These are phyloP conservation scores for Salvia rosmarinus DNA, from an alignment of 257 asterid species.

Conservation along the genomic window DNA sequence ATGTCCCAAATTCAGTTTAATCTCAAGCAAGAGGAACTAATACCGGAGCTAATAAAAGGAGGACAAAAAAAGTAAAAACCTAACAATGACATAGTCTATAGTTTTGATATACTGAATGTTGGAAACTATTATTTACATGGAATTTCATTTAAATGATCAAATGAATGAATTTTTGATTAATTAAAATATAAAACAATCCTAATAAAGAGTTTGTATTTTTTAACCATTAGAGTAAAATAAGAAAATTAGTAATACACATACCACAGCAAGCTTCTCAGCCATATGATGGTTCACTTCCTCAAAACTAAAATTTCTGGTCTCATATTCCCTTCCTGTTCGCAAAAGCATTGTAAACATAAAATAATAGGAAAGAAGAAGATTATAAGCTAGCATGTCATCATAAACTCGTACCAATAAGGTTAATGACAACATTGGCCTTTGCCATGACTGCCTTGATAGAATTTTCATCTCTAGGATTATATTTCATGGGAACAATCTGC, in stretches of 20 bases:
- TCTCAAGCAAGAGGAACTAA: conserved; percentile 6
- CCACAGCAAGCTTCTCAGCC: conserved; percentile 87
- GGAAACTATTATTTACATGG: neutral
- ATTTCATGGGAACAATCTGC: conserved; percentile 98
- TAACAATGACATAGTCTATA: neutral
- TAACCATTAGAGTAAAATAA: neutral
- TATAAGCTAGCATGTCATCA: neutral
- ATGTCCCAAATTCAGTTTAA: neutral
- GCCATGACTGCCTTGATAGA: conserved; percentile 98
- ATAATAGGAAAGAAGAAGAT: neutral
- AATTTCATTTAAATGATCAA: neutral
- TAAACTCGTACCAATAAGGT: conserved; percentile 74
- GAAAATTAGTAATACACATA: conserved; percentile 32
- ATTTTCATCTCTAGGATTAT: conserved; percentile 84
- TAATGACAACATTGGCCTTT: conserved; percentile 95
- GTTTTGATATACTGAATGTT: neutral
- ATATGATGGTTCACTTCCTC: conserved; percentile 92
- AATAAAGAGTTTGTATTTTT: neutral
- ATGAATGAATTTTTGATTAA: neutral
- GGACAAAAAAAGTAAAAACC: neutral
- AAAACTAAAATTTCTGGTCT: conserved; percentile 90
- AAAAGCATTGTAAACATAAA: conserved; percentile 27
- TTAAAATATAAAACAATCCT: neutral
- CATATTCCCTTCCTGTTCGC: conserved; percentile 86
- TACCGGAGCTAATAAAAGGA: neutral